phyloP scores from a whole-genome alignment of 176 grass and related monocot species.

The Aegilops speltoides region DNA sequence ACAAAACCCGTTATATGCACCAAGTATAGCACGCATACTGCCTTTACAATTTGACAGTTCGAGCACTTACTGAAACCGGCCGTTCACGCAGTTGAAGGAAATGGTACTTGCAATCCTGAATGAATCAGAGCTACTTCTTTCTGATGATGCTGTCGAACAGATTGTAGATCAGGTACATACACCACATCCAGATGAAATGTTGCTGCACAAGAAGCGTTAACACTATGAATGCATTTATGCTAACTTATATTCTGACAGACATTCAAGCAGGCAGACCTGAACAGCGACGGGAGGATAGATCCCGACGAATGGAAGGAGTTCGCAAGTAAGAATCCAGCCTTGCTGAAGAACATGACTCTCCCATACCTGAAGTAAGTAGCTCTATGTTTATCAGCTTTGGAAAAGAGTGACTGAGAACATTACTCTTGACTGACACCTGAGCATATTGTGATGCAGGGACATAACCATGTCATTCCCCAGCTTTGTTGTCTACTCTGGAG shows the following conservation, averaged over 20 bases:
- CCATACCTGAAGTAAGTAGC: slow-evolving; percentile 70
- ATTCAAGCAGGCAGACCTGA: slow-evolving; percentile 65
- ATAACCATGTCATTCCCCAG: slow-evolving; percentile 73
- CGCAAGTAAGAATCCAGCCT: slow-evolving; percentile 43
- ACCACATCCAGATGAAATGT: slow-evolving; percentile 4
- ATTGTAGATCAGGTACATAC: slow-evolving; percentile 81
- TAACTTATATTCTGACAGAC: slow-evolving; percentile 45
- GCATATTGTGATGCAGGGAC: slow-evolving; percentile 39
- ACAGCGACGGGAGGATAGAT: slow-evolving; percentile 73
- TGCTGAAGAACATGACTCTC: slow-evolving; percentile 81
- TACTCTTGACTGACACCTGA: neutral
- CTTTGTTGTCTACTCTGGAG: slow-evolving; percentile 59
- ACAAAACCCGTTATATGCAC: neutral
- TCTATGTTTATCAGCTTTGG: slow-evolving; percentile 8
- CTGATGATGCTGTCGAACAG: slow-evolving; percentile 71
- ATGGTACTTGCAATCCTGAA: slow-evolving; percentile 89
- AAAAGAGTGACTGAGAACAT: neutral
- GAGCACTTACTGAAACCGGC: neutral
- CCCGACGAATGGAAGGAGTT: slow-evolving; percentile 64
- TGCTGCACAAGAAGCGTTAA: neutral
- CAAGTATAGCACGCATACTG: neutral
- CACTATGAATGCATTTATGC: neutral
- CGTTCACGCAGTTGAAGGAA: slow-evolving; percentile 66
- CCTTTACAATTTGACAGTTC: neutral
- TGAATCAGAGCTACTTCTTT: slow-evolving; percentile 73